phyloP scores from a whole-genome alignment of 768 basidiomycete species.

The Mycena olivaceomarginata region DNA sequence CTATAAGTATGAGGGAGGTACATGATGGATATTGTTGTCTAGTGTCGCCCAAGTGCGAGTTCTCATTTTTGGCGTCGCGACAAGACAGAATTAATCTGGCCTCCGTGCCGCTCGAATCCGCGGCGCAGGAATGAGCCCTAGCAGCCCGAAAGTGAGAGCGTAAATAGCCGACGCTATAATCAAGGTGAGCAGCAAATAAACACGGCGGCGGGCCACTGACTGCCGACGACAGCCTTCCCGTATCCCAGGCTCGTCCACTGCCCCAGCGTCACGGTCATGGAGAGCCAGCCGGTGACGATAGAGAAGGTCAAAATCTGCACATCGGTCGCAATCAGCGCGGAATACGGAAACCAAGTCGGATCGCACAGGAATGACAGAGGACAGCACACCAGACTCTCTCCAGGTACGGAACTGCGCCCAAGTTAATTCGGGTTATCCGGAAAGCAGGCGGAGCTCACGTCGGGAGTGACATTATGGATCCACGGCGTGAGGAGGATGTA shows the following conservation, averaged over 20 bases:
- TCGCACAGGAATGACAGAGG: constrained; percentile 78
- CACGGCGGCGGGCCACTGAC: constrained; percentile 58
- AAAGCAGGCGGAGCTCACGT: constrained; percentile 65
- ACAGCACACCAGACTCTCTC: constrained; percentile 82
- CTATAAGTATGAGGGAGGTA: constrained; percentile 15
- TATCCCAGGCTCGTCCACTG: constrained; percentile 82
- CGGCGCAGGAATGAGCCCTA: constrained; percentile 84
- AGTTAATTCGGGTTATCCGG: background rate
- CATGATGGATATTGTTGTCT: constrained; percentile 21
- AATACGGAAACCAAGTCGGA: background rate
- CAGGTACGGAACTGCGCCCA: constrained; percentile 79
- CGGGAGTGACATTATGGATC: constrained; percentile 79
- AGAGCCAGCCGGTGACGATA: constrained; percentile 82
- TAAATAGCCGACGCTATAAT: constrained; percentile 80
- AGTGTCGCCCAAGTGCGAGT: constrained; percentile 12
- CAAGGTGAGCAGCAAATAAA: constrained; percentile 15
- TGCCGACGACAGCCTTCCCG: constrained; percentile 76
- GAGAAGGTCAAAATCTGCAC: constrained; percentile 75
- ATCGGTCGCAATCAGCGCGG: background rate
- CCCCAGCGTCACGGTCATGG: constrained; percentile 78
- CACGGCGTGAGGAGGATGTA: constrained; percentile 83
- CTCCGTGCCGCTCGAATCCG: constrained; percentile 45
- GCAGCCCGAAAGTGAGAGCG: constrained; percentile 81
- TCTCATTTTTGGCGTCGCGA: background rate
- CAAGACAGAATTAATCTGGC: constrained; percentile 26